Conservation (phyloP, 352 stramenopile genomes). For the Globisporangium recalcitrans region DNA sequence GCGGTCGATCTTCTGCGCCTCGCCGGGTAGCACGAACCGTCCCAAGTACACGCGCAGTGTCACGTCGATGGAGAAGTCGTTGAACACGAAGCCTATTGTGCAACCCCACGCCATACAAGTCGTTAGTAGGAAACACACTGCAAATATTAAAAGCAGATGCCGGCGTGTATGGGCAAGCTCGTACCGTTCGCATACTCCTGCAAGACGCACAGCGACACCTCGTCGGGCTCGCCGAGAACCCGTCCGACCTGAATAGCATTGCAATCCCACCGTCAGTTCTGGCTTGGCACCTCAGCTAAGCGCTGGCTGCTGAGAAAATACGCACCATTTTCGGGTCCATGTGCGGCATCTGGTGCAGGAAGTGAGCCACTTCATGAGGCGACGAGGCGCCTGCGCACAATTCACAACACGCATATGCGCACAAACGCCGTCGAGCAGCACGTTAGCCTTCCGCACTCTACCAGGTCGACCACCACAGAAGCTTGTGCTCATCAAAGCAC, state of each 20-base stretch:
- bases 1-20: constrained; percentile 85
- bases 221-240: constrained; percentile 62
- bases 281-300: not conserved
- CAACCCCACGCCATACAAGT: no score
- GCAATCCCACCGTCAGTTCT: not conserved
- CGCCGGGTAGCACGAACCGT: constrained; percentile 59
- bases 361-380: constrained; percentile 56
- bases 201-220: constrained; percentile 50
- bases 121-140: no score
- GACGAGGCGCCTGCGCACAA: constrained; percentile 25
- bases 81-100: constrained; percentile 48
- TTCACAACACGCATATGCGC: not conserved
- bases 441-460: no score
- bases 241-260: constrained; percentile 38
- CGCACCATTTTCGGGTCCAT: constrained; percentile 61
- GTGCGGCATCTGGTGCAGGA: constrained; percentile 60
- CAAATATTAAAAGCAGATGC: no score
- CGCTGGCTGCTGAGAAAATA: not conserved
- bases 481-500: no score
- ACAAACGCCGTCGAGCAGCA: not conserved
- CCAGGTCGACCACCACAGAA: no score
- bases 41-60: constrained; percentile 67
- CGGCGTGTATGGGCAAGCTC: not conserved
- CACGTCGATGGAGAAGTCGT: constrained; percentile 55
- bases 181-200: constrained; percentile 63